phyloP scores from a whole-genome alignment of 192 early-diverging fungal genomes.

The Allomyces macrogynus region DNA sequence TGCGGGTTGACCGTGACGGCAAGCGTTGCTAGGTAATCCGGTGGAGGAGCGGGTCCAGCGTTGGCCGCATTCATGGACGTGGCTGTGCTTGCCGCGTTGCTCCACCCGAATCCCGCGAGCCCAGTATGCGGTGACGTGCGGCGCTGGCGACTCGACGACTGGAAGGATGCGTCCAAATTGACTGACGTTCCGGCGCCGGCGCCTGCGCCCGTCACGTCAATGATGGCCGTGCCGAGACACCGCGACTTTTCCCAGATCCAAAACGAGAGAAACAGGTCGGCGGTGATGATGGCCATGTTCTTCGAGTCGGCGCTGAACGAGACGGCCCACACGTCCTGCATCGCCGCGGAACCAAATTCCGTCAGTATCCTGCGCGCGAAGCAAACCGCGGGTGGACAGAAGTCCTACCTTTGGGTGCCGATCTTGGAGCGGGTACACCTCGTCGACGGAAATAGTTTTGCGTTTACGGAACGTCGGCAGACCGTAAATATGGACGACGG shows the following conservation, averaged over 20 bases:
- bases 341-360: background rate
- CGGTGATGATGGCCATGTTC: slow-evolving; percentile 21
- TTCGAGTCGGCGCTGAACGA: slow-evolving; percentile 26
- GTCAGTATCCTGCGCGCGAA: background rate
- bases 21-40: background rate
- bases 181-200: background rate
- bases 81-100: background rate
- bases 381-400: background rate
- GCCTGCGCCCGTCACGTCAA: background rate
- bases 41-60: background rate
- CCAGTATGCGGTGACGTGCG: background rate
- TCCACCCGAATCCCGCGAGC: background rate
- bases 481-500: slow-evolving; percentile 21
- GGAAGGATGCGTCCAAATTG: too few species aligned
- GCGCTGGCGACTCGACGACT: background rate
- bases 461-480: slow-evolving; percentile 18
- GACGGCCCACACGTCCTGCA: slow-evolving; percentile 23
- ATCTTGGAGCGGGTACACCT: slow-evolving; percentile 1
- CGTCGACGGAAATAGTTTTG: slow-evolving; percentile 5
- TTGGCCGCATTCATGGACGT: background rate
- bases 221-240: slow-evolving; percentile 11
- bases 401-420: background rate
- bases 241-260: slow-evolving; percentile 36
- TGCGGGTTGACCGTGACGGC: slow-evolving; percentile 16
- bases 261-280: slow-evolving; percentile 26